Evolutionary conservation across 805 yeast species (phyloP).

Genomic region (Pichia heedii): DNA sequence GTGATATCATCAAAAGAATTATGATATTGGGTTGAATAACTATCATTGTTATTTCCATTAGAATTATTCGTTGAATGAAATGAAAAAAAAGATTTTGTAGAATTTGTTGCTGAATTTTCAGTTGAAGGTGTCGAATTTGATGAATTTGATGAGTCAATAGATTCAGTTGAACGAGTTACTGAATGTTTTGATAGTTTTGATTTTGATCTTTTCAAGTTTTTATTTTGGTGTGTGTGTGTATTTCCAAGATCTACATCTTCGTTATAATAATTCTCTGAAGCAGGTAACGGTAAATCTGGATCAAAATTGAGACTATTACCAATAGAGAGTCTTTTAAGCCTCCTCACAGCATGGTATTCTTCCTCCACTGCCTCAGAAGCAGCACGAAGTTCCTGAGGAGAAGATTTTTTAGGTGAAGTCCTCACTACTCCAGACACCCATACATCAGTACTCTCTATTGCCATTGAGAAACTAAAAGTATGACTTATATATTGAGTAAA

Average conservation of each 20-base stretch:
- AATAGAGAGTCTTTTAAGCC: slow-evolving; percentile 63
- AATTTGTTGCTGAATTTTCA: neutral
- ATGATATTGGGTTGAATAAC: neutral
- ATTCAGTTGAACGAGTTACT: neutral
- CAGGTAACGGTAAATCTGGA: slow-evolving; percentile 52
- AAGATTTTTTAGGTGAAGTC: slow-evolving; percentile 18
- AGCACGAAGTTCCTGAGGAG: slow-evolving; percentile 32
- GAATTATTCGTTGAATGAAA: neutral
- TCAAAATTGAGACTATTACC: slow-evolving; percentile 54
- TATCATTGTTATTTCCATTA: neutral
- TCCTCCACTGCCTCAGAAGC: slow-evolving; percentile 75
- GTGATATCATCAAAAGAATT: neutral
- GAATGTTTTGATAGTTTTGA: slow-evolving; percentile 7
- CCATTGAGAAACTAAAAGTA: too few species aligned
- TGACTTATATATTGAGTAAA: too few species aligned
- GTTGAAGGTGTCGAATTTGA: neutral
- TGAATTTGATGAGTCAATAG: neutral
- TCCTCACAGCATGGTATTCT: slow-evolving; percentile 65
- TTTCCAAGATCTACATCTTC: neutral
- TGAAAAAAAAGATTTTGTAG: neutral
- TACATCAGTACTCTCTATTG: too few species aligned
- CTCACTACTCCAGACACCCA: neutral
- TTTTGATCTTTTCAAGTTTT: slow-evolving; percentile 5
- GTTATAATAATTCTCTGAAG: slow-evolving; percentile 1
- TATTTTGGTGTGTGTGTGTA: neutral